Conservation (phyloP, 176 grass and related monocot genomes). For the Zoysia japonica region DNA sequence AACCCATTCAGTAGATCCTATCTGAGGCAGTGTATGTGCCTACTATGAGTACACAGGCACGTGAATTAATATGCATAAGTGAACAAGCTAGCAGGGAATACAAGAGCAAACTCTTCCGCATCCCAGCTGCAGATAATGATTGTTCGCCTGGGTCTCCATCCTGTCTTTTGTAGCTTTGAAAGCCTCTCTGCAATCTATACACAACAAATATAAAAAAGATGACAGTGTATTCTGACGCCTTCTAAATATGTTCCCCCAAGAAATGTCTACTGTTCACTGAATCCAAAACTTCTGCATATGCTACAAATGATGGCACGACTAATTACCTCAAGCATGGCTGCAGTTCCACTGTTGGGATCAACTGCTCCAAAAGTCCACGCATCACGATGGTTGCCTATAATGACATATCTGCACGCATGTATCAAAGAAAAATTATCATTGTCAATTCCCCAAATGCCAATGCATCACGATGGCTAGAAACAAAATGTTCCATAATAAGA, state of each 20-base stretch:
- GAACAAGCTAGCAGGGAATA: conserved; percentile 2
- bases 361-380: conserved; percentile 92
- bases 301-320: not conserved
- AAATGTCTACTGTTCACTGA: not conserved
- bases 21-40: conserved; percentile 37
- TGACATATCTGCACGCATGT: conserved; percentile 57
- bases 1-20: conserved; percentile 90
- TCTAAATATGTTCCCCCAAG: not conserved
- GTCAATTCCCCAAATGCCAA: not conserved
- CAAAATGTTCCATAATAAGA: not conserved
- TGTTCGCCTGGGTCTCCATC: conserved; percentile 85
- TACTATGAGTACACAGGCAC: conserved; percentile 20
- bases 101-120: conserved; percentile 78
- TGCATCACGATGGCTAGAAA: not conserved
- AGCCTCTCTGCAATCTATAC: conserved; percentile 69
- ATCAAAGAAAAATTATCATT: not conserved
- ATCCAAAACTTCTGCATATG: not conserved
- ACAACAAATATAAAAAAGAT: not conserved
- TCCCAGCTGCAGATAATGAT: conserved; percentile 95
- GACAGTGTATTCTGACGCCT: not conserved
- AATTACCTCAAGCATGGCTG: conserved; percentile 82
- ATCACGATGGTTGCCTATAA: conserved; percentile 95
- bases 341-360: conserved; percentile 87
- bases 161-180: conserved; percentile 68
- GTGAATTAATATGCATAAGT: not conserved